These are phyloP conservation scores for Chlorella variabilis DNA, from an alignment of 163 green algal genomes.

Conservation along the genomic window DNA sequence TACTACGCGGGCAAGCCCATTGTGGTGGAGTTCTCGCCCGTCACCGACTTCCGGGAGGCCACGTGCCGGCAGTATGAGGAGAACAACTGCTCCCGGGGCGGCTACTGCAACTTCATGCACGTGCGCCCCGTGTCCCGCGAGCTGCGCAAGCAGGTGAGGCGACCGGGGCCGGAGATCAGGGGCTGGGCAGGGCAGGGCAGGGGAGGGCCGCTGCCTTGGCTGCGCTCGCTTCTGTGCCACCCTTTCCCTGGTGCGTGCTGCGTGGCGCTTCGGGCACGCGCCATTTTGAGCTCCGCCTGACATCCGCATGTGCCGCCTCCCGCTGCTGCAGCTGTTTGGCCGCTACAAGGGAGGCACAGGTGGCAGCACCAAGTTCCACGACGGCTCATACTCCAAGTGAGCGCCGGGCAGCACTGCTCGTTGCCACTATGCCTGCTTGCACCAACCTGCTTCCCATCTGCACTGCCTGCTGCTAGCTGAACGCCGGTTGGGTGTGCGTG, in stretches of 20 bases:
- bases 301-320: too few relatives aligned
- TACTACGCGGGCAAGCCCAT: slow-evolving; percentile 96
- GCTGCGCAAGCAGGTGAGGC: slow-evolving; percentile 81
- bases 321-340: slow-evolving; percentile 89
- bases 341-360: slow-evolving; percentile 78
- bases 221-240: too few relatives aligned
- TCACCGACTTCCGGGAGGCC: slow-evolving; percentile 98
- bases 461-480: neutral
- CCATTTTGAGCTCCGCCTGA: too few relatives aligned
- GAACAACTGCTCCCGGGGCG: slow-evolving; percentile 94
- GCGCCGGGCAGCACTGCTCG: too few relatives aligned
- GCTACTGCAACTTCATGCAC: slow-evolving; percentile 99
- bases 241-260: too few relatives aligned
- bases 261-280: too few relatives aligned
- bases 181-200: too few relatives aligned
- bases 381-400: slow-evolving; percentile 23
- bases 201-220: neutral
- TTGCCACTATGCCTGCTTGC: too few relatives aligned
- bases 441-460: too few relatives aligned
- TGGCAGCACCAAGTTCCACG: slow-evolving; percentile 57
- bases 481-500: neutral
- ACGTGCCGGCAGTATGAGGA: slow-evolving; percentile 99
- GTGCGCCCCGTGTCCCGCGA: slow-evolving; percentile 90
- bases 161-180: neutral
- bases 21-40: slow-evolving; percentile 94